A percentile compares a stretch with the other conserved stretches of the same genome.
phyloP scores from a whole-genome alignment of 441 rosid genomes.

The Mallotus japonicus region DNA sequence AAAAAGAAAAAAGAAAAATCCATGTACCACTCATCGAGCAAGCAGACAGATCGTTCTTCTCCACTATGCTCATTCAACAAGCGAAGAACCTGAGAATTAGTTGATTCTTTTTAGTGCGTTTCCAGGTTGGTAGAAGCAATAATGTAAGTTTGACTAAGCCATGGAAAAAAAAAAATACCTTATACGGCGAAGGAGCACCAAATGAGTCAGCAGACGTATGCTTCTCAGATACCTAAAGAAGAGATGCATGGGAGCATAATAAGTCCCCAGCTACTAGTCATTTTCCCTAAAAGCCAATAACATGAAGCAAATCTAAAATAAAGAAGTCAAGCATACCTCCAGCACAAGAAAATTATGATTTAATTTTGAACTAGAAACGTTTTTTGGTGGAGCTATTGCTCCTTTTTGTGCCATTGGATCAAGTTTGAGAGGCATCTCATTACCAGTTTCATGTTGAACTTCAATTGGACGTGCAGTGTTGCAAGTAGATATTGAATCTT shows the following conservation, averaged over 20 bases:
- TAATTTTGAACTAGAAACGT: conserved; percentile 30
- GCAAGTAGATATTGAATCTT: conserved; percentile 44
- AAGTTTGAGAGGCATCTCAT: conserved; percentile 27
- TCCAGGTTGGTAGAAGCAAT: conserved; percentile 24
- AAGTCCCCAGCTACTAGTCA: conserved; percentile 13
- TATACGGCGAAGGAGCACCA: conserved; percentile 46
- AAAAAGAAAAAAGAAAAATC: background rate
- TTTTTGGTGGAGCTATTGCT: conserved; percentile 27
- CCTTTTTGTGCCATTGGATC: conserved; percentile 29
- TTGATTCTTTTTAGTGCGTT: conserved; percentile 23
- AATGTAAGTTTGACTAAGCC: conserved; percentile 6
- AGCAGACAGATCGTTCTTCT: conserved; percentile 67
- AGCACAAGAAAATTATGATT: conserved; percentile 71
- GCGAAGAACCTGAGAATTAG: conserved; percentile 78
- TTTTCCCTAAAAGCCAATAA: background rate
- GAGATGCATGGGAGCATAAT: conserved; percentile 19
- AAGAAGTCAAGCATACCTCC: conserved; percentile 51
- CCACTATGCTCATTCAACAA: conserved; percentile 86
- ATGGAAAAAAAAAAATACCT: conserved; percentile 52
- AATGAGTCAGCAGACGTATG: conserved; percentile 37
- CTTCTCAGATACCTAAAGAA: conserved; percentile 74
- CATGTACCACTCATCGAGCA: conserved; percentile 86
- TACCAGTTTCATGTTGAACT: conserved; percentile 34
- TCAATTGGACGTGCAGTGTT: conserved; percentile 41
- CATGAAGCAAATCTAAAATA: background rate